Percentiles rank a stretch among this genome's conserved stretches.
phyloP scores from a whole-genome alignment of 495 filamentous ascomycete species.

The Hypoxylon intermedium region DNA sequence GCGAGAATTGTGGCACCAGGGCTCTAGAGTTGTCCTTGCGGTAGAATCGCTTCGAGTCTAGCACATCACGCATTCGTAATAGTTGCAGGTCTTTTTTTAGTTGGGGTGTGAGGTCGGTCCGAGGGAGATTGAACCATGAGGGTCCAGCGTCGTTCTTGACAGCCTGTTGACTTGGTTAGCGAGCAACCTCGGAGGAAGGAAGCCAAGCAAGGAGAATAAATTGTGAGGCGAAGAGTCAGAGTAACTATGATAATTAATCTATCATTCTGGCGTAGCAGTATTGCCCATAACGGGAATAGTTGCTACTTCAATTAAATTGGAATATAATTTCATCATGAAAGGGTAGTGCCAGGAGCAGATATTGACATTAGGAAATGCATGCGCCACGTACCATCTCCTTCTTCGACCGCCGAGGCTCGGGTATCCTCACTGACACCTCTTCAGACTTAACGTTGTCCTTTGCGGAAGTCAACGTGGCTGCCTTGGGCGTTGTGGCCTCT shows the following conservation, averaged over 20 bases:
- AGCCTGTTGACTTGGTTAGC: slow-evolving; percentile 42
- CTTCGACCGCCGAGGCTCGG: slow-evolving; percentile 43
- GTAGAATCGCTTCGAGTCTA: slow-evolving; percentile 90
- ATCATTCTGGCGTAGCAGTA: slow-evolving; percentile 77
- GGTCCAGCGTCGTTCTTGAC: slow-evolving; percentile 56
- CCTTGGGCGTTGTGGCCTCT: slow-evolving; percentile 14
- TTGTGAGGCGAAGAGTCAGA: slow-evolving; percentile 69
- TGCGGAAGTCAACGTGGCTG: slow-evolving; percentile 7
- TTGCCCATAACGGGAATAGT: slow-evolving; percentile 75
- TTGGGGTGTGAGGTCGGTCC: slow-evolving; percentile 80
- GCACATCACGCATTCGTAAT: slow-evolving; percentile 83
- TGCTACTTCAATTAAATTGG: slow-evolving; percentile 54
- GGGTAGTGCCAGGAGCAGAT: slow-evolving; percentile 1
- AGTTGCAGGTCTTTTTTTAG: slow-evolving; percentile 87
- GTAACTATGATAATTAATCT: slow-evolving; percentile 88
- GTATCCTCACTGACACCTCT: slow-evolving; percentile 51
- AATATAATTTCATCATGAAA: slow-evolving; percentile 54
- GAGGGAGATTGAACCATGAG: slow-evolving; percentile 85
- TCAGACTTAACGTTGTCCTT: slow-evolving; percentile 33
- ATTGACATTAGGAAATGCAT: not conserved
- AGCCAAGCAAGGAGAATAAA: slow-evolving; percentile 18
- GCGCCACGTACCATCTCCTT: slow-evolving; percentile 51
- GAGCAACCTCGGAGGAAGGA: slow-evolving; percentile 18
- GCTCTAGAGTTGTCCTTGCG: slow-evolving; percentile 74
- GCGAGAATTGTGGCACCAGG: slow-evolving; percentile 77